A percentile compares a stretch with the other conserved stretches of the same genome.
Evolutionary conservation across 441 rosid genomes (phyloP).

Genomic region (Breynia disticha): DNA sequence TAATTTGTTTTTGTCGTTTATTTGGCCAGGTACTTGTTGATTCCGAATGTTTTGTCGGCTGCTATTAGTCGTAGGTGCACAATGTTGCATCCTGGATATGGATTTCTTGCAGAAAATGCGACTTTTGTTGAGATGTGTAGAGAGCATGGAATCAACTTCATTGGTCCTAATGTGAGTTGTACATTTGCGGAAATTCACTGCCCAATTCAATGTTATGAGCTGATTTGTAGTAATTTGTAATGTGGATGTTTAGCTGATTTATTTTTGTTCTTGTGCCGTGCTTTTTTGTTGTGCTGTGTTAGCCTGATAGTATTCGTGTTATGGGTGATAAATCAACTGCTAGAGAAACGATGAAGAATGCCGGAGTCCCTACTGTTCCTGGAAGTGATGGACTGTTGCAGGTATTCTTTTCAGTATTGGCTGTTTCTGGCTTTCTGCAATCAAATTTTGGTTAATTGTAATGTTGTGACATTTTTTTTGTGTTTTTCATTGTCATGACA

Average conservation of each 20-base stretch:
- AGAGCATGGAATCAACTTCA: conserved; percentile 87
- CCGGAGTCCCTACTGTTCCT: conserved; percentile 98
- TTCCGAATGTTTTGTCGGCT: conserved; percentile 88
- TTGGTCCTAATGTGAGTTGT: conserved; percentile 82
- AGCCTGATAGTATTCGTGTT: conserved; percentile 94
- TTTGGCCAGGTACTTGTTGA: conserved; percentile 80
- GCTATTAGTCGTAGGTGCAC: conserved; percentile 85
- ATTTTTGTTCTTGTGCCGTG: not conserved
- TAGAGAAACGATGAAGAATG: conserved; percentile 94
- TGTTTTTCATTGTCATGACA: conserved; percentile 22
- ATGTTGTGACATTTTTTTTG: conserved; percentile 9
- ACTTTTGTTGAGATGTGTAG: conserved; percentile 91
- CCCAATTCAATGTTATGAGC: too few relatives aligned
- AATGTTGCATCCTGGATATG: conserved; percentile 99
- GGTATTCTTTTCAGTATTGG: conserved; percentile 31
- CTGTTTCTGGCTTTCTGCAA: not conserved
- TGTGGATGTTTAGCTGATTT: not conserved
- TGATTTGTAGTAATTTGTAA: too few relatives aligned
- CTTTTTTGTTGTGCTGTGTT: conserved; percentile 14
- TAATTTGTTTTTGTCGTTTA: conserved; percentile 2
- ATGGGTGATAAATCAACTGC: conserved; percentile 99
- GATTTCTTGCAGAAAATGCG: conserved; percentile 95
- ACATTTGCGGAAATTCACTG: too few relatives aligned
- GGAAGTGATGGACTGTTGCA: conserved; percentile 91
- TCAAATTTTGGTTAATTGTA: conserved; percentile 8